Evolutionary conservation across 306 rosid genomes (phyloP), one percentile per base, ranked within the genome.

Genomic region (Cucurbita ficifolia): DNA sequence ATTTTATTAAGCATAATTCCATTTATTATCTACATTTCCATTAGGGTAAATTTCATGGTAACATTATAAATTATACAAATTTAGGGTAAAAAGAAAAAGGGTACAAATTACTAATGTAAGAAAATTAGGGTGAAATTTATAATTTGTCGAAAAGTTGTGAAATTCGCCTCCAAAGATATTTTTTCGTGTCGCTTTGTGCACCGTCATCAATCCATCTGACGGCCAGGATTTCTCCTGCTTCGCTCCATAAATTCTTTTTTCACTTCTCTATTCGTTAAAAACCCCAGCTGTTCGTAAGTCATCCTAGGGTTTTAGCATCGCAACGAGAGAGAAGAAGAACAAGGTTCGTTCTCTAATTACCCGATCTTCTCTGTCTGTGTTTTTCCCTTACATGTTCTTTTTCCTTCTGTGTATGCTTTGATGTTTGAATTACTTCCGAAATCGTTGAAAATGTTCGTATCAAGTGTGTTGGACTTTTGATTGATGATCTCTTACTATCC

Each of bases 221-320:
- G 74, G 74, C 24, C 24, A 17, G 8, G 59, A 70, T 50, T 70
- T 22, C 43, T 70, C 74, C 74, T 2, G 5, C 74, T 29, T 48
- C 46, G 1, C 14, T 38, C 38, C 1, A 35, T 72, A 35, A 38
- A 72, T 53, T 50, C 33, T 17, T 33, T 29, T 29, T 35, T 36
- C 1, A 50, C 10, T 52, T 52, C 18, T 12, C 35, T 0, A 2
- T 38, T 22, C 63, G 0, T 11, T 6, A 68, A 11, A 68, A 22
- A 6, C 14, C 50, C 10, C 14, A 16, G 10, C 76, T 18, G 64
- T 35, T 52, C 76, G 33, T 2, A 29, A 50, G 6, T 6, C 36
- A 10, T 36, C 12, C 50, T 72, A 72, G 76, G 76, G 76, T 72
- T 72, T 38, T 72, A 38, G 76, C 22, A 53, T 72, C 39, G 63